These are phyloP conservation scores for Didymella sp. DNA, from an alignment of 2,329 filamentous ascomycete species.

Conservation along the genomic window DNA sequence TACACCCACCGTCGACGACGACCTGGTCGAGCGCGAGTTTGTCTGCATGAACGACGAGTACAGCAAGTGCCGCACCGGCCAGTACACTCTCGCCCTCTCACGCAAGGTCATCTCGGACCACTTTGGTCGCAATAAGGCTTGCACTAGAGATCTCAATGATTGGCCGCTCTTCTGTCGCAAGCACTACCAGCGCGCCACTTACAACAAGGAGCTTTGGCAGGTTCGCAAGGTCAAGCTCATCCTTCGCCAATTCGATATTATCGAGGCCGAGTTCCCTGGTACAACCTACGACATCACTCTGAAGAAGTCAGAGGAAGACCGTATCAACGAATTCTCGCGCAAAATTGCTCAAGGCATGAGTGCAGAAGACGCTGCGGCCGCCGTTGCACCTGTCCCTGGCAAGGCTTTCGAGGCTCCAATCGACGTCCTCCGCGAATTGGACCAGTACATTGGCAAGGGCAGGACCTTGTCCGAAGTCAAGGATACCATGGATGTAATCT, in stretches of 20 bases:
- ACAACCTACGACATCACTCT: constrained; percentile 42
- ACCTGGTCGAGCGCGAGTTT: constrained; percentile 37
- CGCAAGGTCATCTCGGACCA: constrained; percentile 52
- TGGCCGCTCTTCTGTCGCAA: constrained; percentile 51
- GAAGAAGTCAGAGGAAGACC: constrained; percentile 47
- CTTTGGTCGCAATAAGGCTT: constrained; percentile 51
- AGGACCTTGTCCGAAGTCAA: constrained; percentile 33
- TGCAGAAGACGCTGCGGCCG: constrained; percentile 18
- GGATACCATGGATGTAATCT: constrained; percentile 33
- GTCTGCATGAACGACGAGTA: constrained; percentile 43
- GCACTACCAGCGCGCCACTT: constrained; percentile 52
- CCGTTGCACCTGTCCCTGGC: constrained; percentile 19
- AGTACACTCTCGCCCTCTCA: constrained; percentile 42
- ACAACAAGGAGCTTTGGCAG: constrained; percentile 47
- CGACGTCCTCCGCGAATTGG: constrained; percentile 42
- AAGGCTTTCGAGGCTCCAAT: constrained; percentile 46
- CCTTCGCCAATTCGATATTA: constrained; percentile 41
- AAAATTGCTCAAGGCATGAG: constrained; percentile 29
- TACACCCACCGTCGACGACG: constrained; percentile 5
- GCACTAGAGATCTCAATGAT: constrained; percentile 37
- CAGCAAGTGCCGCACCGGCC: constrained; percentile 42
- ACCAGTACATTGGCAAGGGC: constrained; percentile 29
- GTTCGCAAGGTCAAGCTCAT: constrained; percentile 45
- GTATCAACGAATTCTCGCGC: constrained; percentile 40
- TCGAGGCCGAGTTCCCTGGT: constrained; percentile 40